Base-by-base conservation (phyloP, 2,329 filamentous ascomycete species). In the Penicillium sp. region DNA sequence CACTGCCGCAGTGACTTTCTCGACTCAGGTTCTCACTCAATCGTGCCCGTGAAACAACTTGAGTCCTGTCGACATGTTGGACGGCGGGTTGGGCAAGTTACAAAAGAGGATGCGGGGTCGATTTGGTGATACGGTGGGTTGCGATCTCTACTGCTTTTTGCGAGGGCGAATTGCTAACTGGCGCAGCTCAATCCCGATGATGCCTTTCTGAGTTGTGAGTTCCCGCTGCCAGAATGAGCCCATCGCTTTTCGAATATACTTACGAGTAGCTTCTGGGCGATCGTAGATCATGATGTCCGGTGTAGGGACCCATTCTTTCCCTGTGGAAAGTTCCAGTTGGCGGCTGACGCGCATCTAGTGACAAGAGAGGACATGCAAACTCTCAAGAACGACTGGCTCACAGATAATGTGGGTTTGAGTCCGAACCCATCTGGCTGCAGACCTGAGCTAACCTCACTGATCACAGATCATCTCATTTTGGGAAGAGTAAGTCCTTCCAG, bases 331-430 rank as follows among this genome's bases (percentile, higher is more conserved):
- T 20, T 13, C 14, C 16, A 15, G 20, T 11, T 10, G 11, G 13
- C 10, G 10, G 33, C 50, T 60, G 36, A 60, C 39, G 29, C 3
- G 15, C 5, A 21, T 19, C 26, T 60, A 90, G 87, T 97, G 54
- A 95, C 87, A 35, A 80, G 83, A 62, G 87, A 93, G 63, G 93
- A 98, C 67, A 80, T 97, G 53, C 86, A 90, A 63, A 84, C 85
- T 11, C 79, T 98, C 43, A 88, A 86, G 68, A 77, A 86, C 67
- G 93, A 96, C 74, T 98, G 93, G 93, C 75, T 98, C 36, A 96
- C 91, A 29, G 93, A 98, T 65, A 96, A 95, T 72, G 87, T 90
- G 74, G 52, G 78, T 70, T 43, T 28, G 28, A 43, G 43, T 23
- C 29, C 36, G 34, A 25, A 31, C 31, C 17, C 30, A 37, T 23